A percentile compares a stretch with the other conserved stretches of the same genome.
These are phyloP conservation scores for Rhodotorula toruloides DNA, from an alignment of 768 basidiomycete species.

Conservation along the genomic window DNA sequence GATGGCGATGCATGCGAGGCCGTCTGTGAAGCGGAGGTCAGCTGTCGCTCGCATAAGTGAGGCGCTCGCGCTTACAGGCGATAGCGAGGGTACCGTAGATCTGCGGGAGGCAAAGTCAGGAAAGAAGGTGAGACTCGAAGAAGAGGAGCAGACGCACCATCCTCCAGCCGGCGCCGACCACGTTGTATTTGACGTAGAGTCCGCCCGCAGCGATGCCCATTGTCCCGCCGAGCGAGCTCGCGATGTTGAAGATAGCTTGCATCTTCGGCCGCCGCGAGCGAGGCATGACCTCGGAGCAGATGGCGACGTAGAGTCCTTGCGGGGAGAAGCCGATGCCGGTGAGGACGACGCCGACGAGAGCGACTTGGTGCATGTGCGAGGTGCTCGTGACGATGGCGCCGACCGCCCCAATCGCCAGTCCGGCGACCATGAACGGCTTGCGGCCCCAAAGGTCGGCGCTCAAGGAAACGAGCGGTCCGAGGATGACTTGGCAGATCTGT, in stretches of 20 bases:
- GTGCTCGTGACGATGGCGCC: background rate
- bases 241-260: background rate
- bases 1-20: background rate
- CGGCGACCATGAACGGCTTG: background rate
- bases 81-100: background rate
- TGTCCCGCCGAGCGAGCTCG: background rate
- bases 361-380: background rate
- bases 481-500: background rate
- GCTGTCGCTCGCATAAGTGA: background rate
- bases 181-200: background rate
- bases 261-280: background rate
- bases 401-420: background rate
- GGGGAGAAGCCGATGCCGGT: background rate
- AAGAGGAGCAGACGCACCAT: no score
- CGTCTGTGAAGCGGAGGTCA: background rate
- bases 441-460: background rate
- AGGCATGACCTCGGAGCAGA: background rate
- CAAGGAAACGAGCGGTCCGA: background rate
- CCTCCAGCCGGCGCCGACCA: background rate
- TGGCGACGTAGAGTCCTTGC: background rate
- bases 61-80: background rate
- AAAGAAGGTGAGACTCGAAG: no score
- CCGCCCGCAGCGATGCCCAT: background rate
- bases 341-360: background rate
- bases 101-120: no score